phyloP scores from a whole-genome alignment of 2,329 filamentous ascomycete genomes.

The Lasiodiplodia sp. region DNA sequence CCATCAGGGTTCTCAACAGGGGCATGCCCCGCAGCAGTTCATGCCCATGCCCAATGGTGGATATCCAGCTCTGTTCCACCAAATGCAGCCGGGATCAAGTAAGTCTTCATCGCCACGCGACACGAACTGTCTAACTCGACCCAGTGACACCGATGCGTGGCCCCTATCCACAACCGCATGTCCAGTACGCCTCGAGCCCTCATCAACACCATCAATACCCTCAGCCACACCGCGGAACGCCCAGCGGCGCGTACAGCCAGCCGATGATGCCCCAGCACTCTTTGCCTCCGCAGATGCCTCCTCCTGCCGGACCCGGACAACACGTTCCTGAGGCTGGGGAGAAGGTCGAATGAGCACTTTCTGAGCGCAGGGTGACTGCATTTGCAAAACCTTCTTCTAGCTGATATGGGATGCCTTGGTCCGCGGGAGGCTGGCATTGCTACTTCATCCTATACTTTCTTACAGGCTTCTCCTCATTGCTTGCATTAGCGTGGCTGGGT shows the following conservation, averaged over 20 bases:
- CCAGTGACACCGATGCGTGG: constrained; percentile 50
- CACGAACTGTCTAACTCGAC: constrained; percentile 33
- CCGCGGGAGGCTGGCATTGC: constrained; percentile 1
- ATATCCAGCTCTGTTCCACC: constrained; percentile 75
- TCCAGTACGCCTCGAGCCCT: constrained; percentile 47
- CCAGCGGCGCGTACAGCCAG: constrained; percentile 50
- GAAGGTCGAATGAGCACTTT: constrained; percentile 21
- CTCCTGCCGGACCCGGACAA: constrained; percentile 31
- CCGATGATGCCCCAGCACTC: constrained; percentile 52
- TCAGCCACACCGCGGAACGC: constrained; percentile 49
- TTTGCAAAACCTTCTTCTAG: constrained; percentile 11
- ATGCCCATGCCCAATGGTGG: constrained; percentile 78
- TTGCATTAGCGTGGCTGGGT: constrained; percentile 43
- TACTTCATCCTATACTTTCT: constrained; percentile 34
- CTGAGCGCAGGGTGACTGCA: constrained; percentile 4
- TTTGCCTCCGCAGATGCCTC: constrained; percentile 44
- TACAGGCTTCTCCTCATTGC: constrained; percentile 32
- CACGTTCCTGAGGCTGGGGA: constrained; percentile 28
- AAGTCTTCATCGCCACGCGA: constrained; percentile 54
- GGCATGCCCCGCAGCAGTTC: constrained; percentile 73
- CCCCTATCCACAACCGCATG: constrained; percentile 48
- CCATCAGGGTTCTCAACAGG: constrained; percentile 92
- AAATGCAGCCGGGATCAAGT: constrained; percentile 77
- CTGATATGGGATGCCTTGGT: constrained; percentile 5
- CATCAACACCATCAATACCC: constrained; percentile 51